Base-by-base conservation (phyloP, 1,139 yeast genomes). In the Lodderomyces oxycetoniae region DNA sequence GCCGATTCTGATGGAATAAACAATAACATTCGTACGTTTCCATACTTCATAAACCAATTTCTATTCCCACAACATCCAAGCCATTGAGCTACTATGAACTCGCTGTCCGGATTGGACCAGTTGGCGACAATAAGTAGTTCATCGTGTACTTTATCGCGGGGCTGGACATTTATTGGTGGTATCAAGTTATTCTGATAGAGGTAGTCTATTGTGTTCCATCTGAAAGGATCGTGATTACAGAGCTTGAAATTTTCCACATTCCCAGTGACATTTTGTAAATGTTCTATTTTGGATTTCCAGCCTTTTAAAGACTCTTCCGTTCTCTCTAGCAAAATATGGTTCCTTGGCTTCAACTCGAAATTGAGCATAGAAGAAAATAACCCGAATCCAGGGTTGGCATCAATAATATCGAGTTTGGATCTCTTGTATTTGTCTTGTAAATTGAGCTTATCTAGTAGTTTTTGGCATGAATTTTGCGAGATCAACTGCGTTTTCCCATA, bases 21-120 rank as follows among this genome's bases (percentile, higher is more conserved):
- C 21, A 83, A 50, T 12, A 86, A 57, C 79, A 84, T 75, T 38
- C 84, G 62, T 2, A 84, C 87, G 34, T 83, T 65, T 0, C 95
- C 95, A 52, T 71, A 83, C 43, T 67, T 64, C 45, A 79, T 83
- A 11, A 85, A 54, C 96, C 95, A 86, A 48, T 83, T 84, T 33
- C 72, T 67, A 51, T 80, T 71, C 1, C 74, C 77, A 28, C 81
- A 63, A 53, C 95, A 84, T 46, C 71, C 71, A 21, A 84, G 55
- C 78, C 89, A 84, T 58, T 87, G 95, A 32, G 85, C 81, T 25
- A 82, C 56, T 17, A 85, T 65, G 31, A 81, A 75, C 52, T 84
- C 94, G 5, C 87, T 87, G 25, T 49, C 48, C 22, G 54, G 40
- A 10, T 71, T 66, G 0, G 85, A 65, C 32, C 84, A 63, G 50